A percentile compares a stretch with the other conserved stretches of the same genome.
These are phyloP conservation scores for Sequoia sempervirens DNA, from an alignment of 75 land plant genomes.

Conservation along the genomic window DNA sequence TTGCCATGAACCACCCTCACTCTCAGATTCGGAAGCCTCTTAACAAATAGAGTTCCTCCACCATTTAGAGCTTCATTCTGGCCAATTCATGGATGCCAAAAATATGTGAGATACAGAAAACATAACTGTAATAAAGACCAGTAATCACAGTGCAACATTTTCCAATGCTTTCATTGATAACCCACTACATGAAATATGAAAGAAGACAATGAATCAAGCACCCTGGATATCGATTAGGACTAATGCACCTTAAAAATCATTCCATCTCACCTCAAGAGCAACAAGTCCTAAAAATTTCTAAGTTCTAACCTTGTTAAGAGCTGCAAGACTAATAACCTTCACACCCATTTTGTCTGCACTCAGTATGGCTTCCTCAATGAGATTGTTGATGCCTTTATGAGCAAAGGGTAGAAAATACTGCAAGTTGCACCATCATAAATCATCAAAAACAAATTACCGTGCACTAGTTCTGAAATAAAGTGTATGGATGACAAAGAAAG, in stretches of 20 bases:
- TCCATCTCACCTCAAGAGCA: neutral
- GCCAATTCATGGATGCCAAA: neutral
- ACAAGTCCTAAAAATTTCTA: neutral
- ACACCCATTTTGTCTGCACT: conserved; percentile 80
- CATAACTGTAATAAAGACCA: neutral
- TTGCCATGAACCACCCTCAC: conserved; percentile 95
- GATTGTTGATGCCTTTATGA: conserved; percentile 65
- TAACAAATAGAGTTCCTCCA: conserved; percentile 78
- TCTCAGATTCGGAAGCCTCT: conserved; percentile 69
- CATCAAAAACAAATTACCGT: neutral
- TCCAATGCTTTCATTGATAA: neutral
- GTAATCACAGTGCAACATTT: neutral
- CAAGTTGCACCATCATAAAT: conserved; percentile 16
- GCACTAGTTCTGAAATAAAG: neutral
- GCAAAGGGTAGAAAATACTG: conserved; percentile 97
- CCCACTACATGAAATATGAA: too few relatives aligned
- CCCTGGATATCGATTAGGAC: neutral
- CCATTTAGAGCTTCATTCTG: conserved; percentile 94
- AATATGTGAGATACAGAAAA: neutral
- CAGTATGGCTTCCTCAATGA: conserved; percentile 80
- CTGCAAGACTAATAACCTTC: conserved; percentile 94
- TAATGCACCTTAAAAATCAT: neutral
- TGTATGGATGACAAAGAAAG: neutral
- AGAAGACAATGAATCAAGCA: too few relatives aligned
- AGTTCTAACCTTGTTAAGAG: conserved; percentile 77